These are phyloP conservation scores for Epichloe coenophiala DNA, from an alignment of 2,329 filamentous ascomycete species.

Conservation along the genomic window DNA sequence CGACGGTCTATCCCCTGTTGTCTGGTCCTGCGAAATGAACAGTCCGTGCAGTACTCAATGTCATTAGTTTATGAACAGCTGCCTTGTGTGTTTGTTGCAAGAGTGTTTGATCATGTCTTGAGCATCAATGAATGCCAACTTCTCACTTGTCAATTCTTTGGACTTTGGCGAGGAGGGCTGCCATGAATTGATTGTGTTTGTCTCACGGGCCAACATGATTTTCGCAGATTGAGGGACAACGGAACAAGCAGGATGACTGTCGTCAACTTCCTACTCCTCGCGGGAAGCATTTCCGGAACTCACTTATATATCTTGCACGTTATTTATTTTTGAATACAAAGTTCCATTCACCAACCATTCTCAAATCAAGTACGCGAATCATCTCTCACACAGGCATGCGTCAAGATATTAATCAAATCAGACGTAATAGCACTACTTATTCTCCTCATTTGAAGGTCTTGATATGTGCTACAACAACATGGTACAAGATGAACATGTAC, in stretches of 20 bases:
- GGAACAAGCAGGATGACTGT: conserved; percentile 51
- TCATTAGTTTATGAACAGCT: not conserved
- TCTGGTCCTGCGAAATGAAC: conserved; percentile 39
- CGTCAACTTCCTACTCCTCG: conserved; percentile 31
- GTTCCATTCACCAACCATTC: not conserved
- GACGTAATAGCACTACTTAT: no score
- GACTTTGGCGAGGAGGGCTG: not conserved
- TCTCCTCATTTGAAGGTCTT: no score
- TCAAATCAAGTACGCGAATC: not conserved
- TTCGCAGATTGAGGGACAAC: conserved; percentile 42
- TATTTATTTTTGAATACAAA: conserved; percentile 1
- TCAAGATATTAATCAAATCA: no score
- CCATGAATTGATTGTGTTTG: not conserved
- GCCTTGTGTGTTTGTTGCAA: not conserved
- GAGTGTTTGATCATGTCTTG: not conserved
- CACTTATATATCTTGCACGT: not conserved
- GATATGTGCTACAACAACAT: conserved; percentile 3
- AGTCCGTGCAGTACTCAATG: not conserved
- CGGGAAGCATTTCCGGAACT: conserved; percentile 17
- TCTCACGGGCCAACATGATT: conserved; percentile 3
- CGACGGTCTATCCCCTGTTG: conserved; percentile 55
- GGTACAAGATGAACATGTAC: not conserved
- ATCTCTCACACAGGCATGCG: no score
- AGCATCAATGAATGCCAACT: not conserved
- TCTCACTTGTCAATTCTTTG: not conserved